Percentiles rank a stretch among this genome's conserved stretches.
phyloP scores from a whole-genome alignment of 257 asterid species.

The Solanum neorickii region DNA sequence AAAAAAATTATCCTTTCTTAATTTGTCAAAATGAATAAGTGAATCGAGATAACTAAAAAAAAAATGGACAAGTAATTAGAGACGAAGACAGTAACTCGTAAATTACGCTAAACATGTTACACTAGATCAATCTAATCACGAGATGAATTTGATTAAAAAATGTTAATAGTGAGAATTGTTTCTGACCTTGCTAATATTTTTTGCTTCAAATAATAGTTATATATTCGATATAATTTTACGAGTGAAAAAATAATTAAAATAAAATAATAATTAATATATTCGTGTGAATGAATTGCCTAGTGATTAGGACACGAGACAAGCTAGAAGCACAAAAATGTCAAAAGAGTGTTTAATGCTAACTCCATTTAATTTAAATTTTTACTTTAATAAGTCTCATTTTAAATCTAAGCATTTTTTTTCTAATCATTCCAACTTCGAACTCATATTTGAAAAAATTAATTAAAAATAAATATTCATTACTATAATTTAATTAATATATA shows the following conservation, averaged over 20 bases:
- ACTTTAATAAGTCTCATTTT: not conserved
- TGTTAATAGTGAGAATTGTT: not conserved
- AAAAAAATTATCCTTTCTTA: too few relatives aligned
- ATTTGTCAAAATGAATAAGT: too few relatives aligned
- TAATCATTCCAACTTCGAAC: not conserved
- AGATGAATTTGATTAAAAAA: not conserved
- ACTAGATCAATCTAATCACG: not conserved
- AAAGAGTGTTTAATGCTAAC: not conserved
- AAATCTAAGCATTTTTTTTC: not conserved
- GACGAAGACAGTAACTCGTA: too few relatives aligned
- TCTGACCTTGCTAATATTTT: too few relatives aligned
- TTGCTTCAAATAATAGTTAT: too few relatives aligned
- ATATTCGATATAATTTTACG: too few relatives aligned
- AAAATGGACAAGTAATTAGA: rapidly evolving
- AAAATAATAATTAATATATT: too few relatives aligned
- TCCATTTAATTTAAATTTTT: not conserved
- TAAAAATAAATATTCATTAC: too few relatives aligned
- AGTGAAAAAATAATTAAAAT: not conserved
- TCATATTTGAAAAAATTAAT: not conserved
- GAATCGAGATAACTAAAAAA: rapidly evolving
- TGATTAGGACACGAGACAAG: not conserved
- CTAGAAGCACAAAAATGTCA: not conserved
- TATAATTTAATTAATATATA: too few relatives aligned
- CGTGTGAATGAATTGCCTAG: not conserved
- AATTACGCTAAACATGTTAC: too few relatives aligned